These are phyloP conservation scores for Tuber calosporum DNA, from an alignment of 495 filamentous ascomycete genomes.

Conservation along the genomic window DNA sequence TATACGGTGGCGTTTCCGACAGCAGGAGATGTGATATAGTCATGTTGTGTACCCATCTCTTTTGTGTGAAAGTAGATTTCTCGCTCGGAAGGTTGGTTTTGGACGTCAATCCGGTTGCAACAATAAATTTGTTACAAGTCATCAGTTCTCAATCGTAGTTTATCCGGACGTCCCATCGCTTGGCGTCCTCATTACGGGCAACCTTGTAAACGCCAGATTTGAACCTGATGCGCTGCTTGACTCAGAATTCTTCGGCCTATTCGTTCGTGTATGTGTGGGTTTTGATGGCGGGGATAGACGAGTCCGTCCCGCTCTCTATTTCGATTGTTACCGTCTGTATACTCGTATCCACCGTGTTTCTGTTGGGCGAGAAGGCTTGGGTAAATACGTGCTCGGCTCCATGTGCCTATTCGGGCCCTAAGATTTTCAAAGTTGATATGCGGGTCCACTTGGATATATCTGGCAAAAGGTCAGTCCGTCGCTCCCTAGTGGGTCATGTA, in stretches of 20 bases:
- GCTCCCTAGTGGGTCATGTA: neutral
- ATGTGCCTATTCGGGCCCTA: slow-evolving; percentile 49
- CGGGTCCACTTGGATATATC: slow-evolving; percentile 20
- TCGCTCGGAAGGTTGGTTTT: slow-evolving; percentile 39
- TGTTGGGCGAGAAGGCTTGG: slow-evolving; percentile 44
- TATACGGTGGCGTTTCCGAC: slow-evolving; percentile 43
- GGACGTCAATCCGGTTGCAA: slow-evolving; percentile 46
- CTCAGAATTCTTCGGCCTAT: slow-evolving; percentile 41
- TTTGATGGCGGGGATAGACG: slow-evolving; percentile 12
- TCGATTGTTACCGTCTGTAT: slow-evolving; percentile 12
- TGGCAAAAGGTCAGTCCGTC: neutral
- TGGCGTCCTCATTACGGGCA: slow-evolving; percentile 21
- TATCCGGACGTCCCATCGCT: slow-evolving; percentile 34
- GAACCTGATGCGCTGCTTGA: slow-evolving; percentile 40
- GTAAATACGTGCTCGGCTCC: slow-evolving; percentile 48
- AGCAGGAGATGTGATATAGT: slow-evolving; percentile 18
- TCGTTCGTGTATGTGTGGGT: slow-evolving; percentile 16
- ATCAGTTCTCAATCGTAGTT: neutral
- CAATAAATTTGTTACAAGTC: slow-evolving; percentile 43
- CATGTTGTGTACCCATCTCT: slow-evolving; percentile 36
- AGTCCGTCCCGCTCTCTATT: neutral
- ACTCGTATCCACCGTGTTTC: slow-evolving; percentile 17
- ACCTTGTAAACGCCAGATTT: slow-evolving; percentile 38
- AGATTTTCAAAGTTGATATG: slow-evolving; percentile 44
- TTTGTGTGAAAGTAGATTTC: slow-evolving; percentile 43